A percentile compares a stretch with the other conserved stretches of the same genome.
Evolutionary conservation across 2,329 filamentous ascomycete genomes (phyloP).

Genomic region (Aspergillus cejpii): DNA sequence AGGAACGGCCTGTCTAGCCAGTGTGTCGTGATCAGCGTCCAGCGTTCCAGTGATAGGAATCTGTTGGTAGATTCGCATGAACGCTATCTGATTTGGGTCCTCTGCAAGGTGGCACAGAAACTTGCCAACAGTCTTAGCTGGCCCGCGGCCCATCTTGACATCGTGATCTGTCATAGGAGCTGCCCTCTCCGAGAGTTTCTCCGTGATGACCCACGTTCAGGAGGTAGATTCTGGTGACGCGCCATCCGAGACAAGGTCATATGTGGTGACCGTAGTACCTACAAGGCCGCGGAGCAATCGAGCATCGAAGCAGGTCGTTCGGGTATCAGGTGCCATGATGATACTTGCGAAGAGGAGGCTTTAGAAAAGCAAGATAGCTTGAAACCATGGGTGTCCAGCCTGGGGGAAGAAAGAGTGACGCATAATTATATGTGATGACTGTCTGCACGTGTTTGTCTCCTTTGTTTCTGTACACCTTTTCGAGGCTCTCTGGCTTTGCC

Average conservation of each 20-base stretch:
- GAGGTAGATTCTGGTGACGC: conserved; percentile 5
- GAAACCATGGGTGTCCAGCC: conserved; percentile 1
- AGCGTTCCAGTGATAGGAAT: conserved; percentile 14
- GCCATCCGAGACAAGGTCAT: conserved; percentile 6
- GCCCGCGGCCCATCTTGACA: conserved; percentile 7
- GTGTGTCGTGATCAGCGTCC: conserved; percentile 8
- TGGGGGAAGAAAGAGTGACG: background rate
- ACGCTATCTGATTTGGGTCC: conserved; percentile 10
- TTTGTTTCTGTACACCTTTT: no score
- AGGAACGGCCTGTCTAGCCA: conserved; percentile 10
- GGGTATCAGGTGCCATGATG: conserved; percentile 4
- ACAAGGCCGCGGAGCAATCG: conserved; percentile 13
- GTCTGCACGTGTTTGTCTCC: no score
- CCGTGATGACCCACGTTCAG: conserved; percentile 8
- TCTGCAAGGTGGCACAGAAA: conserved; percentile 11
- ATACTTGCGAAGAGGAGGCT: background rate
- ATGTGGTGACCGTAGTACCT: conserved; percentile 13
- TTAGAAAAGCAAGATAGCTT: background rate
- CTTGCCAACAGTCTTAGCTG: conserved; percentile 11
- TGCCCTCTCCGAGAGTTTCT: conserved; percentile 10
- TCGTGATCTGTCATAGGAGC: conserved; percentile 5
- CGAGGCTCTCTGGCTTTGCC: no score
- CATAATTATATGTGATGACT: conserved; percentile 1
- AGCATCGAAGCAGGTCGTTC: conserved; percentile 9
- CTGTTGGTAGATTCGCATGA: conserved; percentile 16